Conservation (phyloP, 2,329 filamentous ascomycete genomes). For the Ascochyta lentis region DNA sequence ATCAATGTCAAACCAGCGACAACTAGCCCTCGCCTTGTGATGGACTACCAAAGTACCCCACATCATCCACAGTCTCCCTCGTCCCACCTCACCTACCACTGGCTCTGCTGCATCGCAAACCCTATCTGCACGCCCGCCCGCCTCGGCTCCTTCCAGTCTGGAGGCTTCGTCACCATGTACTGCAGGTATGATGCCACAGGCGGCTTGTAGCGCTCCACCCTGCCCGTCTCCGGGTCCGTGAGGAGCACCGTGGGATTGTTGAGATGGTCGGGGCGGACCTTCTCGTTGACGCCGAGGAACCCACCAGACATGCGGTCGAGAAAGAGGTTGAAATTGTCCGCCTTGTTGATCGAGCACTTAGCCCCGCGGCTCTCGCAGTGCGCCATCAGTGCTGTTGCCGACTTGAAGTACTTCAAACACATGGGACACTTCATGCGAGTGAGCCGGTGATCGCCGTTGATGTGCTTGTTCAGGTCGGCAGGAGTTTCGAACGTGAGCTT, state of each 20-base stretch:
- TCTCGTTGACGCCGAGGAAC: slow-evolving; percentile 46
- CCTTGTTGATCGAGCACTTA: slow-evolving; percentile 46
- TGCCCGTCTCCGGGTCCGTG: slow-evolving; percentile 28
- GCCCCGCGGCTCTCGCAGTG: slow-evolving; percentile 50
- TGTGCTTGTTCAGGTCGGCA: slow-evolving; percentile 46
- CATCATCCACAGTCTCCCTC: too few relatives aligned
- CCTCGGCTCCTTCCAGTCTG: slow-evolving; percentile 39
- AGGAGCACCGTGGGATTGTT: slow-evolving; percentile 31
- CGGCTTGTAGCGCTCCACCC: slow-evolving; percentile 34
- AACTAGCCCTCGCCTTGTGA: too few relatives aligned
- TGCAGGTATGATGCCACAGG: slow-evolving; percentile 38
- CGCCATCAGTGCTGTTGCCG: slow-evolving; percentile 44
- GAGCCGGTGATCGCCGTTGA: slow-evolving; percentile 46
- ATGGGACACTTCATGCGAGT: slow-evolving; percentile 47
- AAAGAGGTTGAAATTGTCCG: slow-evolving; percentile 42
- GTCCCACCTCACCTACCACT: not conserved
- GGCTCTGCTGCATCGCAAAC: not conserved
- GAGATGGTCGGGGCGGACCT: slow-evolving; percentile 40
- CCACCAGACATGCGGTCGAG: slow-evolving; percentile 53
- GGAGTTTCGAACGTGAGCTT: slow-evolving; percentile 36
- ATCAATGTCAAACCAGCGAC: too few relatives aligned
- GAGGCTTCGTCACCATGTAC: slow-evolving; percentile 40
- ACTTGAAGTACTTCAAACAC: slow-evolving; percentile 52
- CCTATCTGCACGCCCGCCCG: slow-evolving; percentile 5
- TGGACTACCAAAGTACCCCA: too few relatives aligned